Conservation (phyloP, 805 yeast species). For the Komagataella pseudopastoris region DNA sequence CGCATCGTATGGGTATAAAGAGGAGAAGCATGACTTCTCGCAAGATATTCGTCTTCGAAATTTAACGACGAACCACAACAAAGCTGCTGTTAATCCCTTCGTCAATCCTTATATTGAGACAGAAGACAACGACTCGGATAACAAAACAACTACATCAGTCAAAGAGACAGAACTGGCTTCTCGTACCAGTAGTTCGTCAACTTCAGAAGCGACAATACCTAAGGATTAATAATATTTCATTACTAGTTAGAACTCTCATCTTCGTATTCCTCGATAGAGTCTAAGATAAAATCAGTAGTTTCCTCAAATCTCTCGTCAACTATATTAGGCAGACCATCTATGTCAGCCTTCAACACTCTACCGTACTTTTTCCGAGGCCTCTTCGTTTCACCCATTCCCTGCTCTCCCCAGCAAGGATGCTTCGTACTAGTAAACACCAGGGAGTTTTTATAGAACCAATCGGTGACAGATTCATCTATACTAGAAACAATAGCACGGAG, state of each 20-base stretch:
- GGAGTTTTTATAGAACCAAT: conserved; percentile 85
- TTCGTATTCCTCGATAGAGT: conserved; percentile 59
- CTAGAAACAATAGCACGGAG: conserved; percentile 73
- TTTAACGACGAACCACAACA: background rate
- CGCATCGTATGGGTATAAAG: background rate
- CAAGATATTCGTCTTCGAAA: background rate
- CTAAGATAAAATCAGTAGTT: conserved; percentile 71
- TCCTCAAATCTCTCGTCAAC: conserved; percentile 77
- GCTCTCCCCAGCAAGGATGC: conserved; percentile 70
- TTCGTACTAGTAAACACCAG: conserved; percentile 62
- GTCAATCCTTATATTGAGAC: background rate
- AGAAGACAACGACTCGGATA: background rate
- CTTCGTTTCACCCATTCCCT: conserved; percentile 24
- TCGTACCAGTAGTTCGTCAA: background rate
- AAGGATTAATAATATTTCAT: background rate
- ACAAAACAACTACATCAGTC: background rate
- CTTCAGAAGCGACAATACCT: background rate
- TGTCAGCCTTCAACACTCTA: conserved; percentile 62
- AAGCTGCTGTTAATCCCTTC: background rate
- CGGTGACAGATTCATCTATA: conserved; percentile 79
- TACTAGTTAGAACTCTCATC: conserved; percentile 13
- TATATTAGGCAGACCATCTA: conserved; percentile 64
- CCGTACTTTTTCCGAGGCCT: conserved; percentile 88
- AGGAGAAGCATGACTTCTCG: background rate
- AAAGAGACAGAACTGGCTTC: background rate